A percentile compares a stretch with the other conserved stretches of the same genome.
phyloP scores from a whole-genome alignment of 179 eudicot genomes.

The Actinidia polygama region DNA sequence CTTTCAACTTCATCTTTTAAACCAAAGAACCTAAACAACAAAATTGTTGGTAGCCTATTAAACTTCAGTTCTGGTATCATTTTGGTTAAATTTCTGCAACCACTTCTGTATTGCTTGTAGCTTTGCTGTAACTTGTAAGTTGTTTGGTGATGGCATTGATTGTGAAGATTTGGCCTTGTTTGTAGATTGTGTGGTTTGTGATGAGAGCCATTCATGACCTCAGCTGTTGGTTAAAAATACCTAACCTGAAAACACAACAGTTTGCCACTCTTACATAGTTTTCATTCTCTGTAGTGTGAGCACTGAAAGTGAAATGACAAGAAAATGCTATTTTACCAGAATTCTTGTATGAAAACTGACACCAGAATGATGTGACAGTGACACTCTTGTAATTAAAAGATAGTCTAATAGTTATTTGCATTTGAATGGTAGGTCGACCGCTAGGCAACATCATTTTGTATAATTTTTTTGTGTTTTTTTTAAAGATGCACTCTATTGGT shows the following conservation, averaged over 20 bases:
- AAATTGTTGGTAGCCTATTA: neutral
- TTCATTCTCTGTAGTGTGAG: neutral
- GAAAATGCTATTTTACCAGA: no score
- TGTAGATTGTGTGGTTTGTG: neutral
- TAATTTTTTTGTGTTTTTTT: no score
- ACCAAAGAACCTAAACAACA: neutral
- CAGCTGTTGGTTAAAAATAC: neutral
- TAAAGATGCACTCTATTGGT: neutral
- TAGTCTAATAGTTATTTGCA: neutral
- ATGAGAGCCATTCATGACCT: neutral
- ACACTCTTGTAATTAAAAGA: neutral
- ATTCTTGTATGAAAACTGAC: no score
- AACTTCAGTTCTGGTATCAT: neutral
- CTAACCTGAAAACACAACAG: neutral
- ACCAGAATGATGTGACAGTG: neutral
- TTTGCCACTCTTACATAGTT: neutral
- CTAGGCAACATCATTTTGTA: no score
- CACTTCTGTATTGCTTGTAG: neutral
- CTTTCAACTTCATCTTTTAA: neutral
- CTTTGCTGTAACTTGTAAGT: neutral
- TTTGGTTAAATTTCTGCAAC: neutral
- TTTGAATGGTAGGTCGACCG: neutral
- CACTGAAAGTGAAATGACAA: no score
- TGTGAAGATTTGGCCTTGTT: neutral
- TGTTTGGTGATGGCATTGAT: slow-evolving; percentile 14